phyloP scores from a whole-genome alignment of 1,284 basidiomycete species.

The Gomphus sp. region DNA sequence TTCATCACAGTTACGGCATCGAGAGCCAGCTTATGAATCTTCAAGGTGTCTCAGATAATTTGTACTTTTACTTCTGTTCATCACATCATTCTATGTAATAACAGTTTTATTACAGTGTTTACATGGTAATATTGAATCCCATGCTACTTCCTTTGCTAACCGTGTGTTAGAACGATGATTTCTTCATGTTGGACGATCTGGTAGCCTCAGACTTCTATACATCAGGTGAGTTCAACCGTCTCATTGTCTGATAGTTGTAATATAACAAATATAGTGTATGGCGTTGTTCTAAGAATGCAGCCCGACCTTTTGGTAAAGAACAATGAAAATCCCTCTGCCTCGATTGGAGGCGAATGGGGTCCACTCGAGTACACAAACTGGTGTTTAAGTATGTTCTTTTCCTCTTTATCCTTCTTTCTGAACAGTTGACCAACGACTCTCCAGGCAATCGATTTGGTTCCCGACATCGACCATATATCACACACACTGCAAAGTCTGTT shows the following conservation, averaged over 20 bases:
- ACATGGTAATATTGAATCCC: neutral
- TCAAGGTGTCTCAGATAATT: conserved; percentile 7
- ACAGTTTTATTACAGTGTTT: conserved; percentile 1
- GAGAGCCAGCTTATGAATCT: conserved; percentile 4
- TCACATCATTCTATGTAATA: neutral
- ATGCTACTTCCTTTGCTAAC: neutral
- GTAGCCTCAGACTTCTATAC: conserved; percentile 7
- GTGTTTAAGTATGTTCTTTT: conserved; percentile 1
- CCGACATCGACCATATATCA: conserved; percentile 28
- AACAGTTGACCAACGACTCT: neutral
- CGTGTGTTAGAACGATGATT: conserved; percentile 6
- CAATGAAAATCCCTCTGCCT: neutral
- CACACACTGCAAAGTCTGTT: conserved; percentile 28
- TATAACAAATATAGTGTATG: conserved; percentile 1
- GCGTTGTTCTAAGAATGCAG: conserved; percentile 6
- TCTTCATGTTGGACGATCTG: conserved; percentile 6
- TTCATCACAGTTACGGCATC: conserved; percentile 6
- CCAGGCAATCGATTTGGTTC: conserved; percentile 27
- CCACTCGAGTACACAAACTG: conserved; percentile 9
- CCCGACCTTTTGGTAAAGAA: conserved; percentile 3
- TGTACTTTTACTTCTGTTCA: neutral
- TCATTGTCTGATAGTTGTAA: neutral
- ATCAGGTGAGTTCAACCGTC: neutral
- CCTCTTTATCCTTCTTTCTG: neutral
- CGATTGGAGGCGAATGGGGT: conserved; percentile 5